Base-by-base conservation (phyloP, 352 stramenopile genomes). In the Phytophthora crassamura region DNA sequence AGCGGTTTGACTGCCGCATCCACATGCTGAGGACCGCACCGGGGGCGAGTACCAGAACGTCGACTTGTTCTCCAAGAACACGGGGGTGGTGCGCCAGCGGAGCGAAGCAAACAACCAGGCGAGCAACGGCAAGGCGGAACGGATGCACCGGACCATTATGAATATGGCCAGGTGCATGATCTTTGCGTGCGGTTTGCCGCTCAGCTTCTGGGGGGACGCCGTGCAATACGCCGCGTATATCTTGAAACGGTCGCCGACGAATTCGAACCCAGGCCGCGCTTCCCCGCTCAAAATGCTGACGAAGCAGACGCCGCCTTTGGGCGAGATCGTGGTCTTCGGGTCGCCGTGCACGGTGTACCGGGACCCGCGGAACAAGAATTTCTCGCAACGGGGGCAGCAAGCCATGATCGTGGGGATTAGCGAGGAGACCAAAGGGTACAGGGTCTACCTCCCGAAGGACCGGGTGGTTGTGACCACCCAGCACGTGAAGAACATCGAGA, bases 161-260 rank as follows among this genome's bases (percentile, higher is more conserved):
- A 74, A 80, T 41, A 67, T 78, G 45, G 47, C 64, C 0, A 34
- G 72, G 6, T 72, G 64, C 30, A 73, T 74, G 50, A 39, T 83
- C 1, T 74, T 83, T 8, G 57, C 43, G 2, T 73, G 57, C 11
- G 54, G 64, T 0, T 18, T 80, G 0, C 57, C 71, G 1, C 28
- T 83, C 1, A 34, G 12, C 0, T 77, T 71, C 32, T 77, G 64
- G 59, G 54, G 59, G 0, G 57, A 78, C 11, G 67, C 68, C 0
- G 68, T 56, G 0, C 47, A 80, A 9, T 79, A 78, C 15, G 65
- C 58, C 0, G 51, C 45, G 0, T 78, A 79, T 39, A 48, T 84
- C 0, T 28, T 80, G 6, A 80, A 76, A 16, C 9, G 67, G 0
- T 58, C 51, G 11, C 56, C 74, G 0, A 75, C 55, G 0, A 45